These are phyloP conservation scores for Mesembryanthemum crystallinum DNA, from an alignment of 148 eudicot species.

Conservation along the genomic window DNA sequence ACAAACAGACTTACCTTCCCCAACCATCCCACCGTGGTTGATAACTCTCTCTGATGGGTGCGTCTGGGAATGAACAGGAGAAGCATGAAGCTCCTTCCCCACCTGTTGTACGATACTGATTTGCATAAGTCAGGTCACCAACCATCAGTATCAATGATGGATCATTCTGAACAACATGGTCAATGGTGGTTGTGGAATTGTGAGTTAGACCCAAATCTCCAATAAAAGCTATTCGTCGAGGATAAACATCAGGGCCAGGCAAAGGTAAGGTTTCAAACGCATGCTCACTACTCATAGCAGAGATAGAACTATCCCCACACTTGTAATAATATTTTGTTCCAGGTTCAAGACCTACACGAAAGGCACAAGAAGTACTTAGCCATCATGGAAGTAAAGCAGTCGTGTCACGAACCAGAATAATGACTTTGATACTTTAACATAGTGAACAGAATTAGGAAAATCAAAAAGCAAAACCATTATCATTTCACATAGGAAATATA, in stretches of 20 bases:
- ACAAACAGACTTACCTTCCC: conserved; percentile 71
- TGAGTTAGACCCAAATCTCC: conserved; percentile 91
- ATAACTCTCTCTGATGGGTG: conserved; percentile 82
- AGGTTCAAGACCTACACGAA: conserved; percentile 71
- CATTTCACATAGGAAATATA: background rate
- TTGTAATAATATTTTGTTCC: conserved; percentile 69
- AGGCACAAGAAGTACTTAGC: background rate
- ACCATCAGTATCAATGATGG: conserved; percentile 76
- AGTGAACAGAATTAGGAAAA: too few relatives aligned
- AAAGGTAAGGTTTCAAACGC: conserved; percentile 57
- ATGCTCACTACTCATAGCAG: conserved; percentile 71
- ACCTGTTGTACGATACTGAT: conserved; percentile 80
- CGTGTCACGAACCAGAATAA: background rate
- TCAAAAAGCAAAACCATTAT: background rate
- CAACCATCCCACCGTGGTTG: conserved; percentile 99
- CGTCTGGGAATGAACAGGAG: conserved; percentile 74
- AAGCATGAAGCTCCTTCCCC: conserved; percentile 77
- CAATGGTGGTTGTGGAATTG: conserved; percentile 78
- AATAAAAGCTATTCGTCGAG: conserved; percentile 65
- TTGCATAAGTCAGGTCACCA: conserved; percentile 85
- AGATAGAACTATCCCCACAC: conserved; percentile 77
- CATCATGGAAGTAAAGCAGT: background rate
- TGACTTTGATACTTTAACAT: background rate
- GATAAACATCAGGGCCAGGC: conserved; percentile 59
- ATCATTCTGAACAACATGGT: conserved; percentile 69